These are phyloP conservation scores for Clitopilus passeckerianus DNA, from an alignment of 768 basidiomycete genomes.

Conservation along the genomic window DNA sequence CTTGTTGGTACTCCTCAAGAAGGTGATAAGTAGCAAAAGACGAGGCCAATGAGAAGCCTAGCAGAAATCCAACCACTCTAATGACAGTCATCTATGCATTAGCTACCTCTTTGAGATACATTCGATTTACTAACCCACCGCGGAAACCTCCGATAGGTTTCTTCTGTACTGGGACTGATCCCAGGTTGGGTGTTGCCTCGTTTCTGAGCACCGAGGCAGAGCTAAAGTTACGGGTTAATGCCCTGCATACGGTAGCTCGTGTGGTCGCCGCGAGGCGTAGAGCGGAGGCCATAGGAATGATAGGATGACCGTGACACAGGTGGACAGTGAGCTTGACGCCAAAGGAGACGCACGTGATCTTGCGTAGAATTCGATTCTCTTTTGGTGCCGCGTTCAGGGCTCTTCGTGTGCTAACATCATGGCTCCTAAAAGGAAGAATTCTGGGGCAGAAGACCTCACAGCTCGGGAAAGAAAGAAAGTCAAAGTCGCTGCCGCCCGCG, in stretches of 20 bases:
- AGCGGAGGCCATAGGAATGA: conserved; percentile 27
- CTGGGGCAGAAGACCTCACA: conserved; percentile 23
- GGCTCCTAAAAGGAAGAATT: conserved; percentile 35
- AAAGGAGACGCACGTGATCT: conserved; percentile 8
- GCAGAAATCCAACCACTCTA: conserved; percentile 80
- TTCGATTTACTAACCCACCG: conserved; percentile 43
- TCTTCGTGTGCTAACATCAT: conserved; percentile 9
- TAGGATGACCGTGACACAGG: neutral
- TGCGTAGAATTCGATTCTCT: neutral
- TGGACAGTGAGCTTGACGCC: neutral
- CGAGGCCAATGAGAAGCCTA: conserved; percentile 88
- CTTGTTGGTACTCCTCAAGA: conserved; percentile 85
- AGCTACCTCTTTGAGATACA: conserved; percentile 1
- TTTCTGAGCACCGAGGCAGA: conserved; percentile 38
- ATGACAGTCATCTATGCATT: conserved; percentile 3
- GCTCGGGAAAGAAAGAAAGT: conserved; percentile 65
- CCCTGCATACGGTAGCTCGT: conserved; percentile 6
- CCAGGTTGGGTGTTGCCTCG: conserved; percentile 46
- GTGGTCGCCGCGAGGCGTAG: conserved; percentile 21
- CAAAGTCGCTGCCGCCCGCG: conserved; percentile 58
- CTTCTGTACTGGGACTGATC: conserved; percentile 52
- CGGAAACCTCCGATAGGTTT: conserved; percentile 74
- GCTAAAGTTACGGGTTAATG: conserved; percentile 32
- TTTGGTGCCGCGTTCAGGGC: neutral
- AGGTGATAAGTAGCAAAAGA: conserved; percentile 84